Conservation (phyloP, 2,329 filamentous ascomycete genomes). For the Fusarium gaditjirri region DNA sequence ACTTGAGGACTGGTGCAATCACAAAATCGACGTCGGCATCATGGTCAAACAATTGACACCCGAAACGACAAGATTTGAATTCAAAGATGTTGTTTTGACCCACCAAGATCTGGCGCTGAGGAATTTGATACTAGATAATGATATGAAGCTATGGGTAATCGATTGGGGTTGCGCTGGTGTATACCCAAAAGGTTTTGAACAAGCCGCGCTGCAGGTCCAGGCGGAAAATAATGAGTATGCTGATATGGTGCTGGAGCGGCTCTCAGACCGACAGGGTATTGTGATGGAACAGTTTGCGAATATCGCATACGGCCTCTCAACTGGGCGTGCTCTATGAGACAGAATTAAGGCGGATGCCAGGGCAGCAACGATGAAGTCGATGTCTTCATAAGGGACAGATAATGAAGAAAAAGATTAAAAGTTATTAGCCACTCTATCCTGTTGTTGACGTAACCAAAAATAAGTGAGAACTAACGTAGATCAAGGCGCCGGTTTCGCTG, state of each 20-base stretch:
- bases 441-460: rapidly evolving
- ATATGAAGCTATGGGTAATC: rapidly evolving
- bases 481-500: background rate
- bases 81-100: rapidly evolving
- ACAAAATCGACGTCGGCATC: rapidly evolving
- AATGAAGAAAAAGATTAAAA: rapidly evolving
- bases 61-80: rapidly evolving
- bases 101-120: background rate
- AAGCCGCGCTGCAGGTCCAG: background rate
- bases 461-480: rapidly evolving
- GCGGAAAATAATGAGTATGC: rapidly evolving
- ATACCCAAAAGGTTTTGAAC: rapidly evolving
- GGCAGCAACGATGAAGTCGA: rapidly evolving
- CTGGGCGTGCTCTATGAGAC: rapidly evolving
- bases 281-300: rapidly evolving
- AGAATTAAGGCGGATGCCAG: rapidly evolving
- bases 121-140: rapidly evolving
- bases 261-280: rapidly evolving
- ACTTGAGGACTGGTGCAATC: background rate
- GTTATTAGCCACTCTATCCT: rapidly evolving
- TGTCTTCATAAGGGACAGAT: rapidly evolving
- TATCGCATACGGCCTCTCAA: rapidly evolving
- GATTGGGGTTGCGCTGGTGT: background rate
- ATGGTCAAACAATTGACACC: rapidly evolving
- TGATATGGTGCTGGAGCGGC: rapidly evolving